A percentile compares a stretch with the other conserved stretches of the same genome.
phyloP scores from a whole-genome alignment of 2,329 filamentous ascomycete species.

The Aspergillus novoparasiticus region DNA sequence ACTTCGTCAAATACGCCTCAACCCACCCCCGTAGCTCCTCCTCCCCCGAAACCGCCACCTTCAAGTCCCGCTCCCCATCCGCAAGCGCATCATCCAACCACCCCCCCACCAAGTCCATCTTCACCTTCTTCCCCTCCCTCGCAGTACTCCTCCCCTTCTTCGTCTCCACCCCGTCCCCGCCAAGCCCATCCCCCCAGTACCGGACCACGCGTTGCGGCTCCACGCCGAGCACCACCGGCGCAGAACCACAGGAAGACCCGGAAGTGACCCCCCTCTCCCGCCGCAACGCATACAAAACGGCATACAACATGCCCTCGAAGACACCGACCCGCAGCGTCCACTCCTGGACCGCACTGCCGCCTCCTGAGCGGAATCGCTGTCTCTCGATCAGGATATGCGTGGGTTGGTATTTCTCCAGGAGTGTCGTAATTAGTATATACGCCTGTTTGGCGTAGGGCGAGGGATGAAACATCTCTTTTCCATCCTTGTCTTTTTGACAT shows the following conservation, averaged over 20 bases:
- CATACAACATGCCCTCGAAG: slow-evolving; percentile 80
- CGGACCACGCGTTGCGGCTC: slow-evolving; percentile 21
- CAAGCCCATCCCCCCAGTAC: slow-evolving; percentile 48
- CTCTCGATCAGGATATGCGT: slow-evolving; percentile 72
- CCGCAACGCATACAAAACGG: slow-evolving; percentile 62
- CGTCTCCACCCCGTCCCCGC: slow-evolving; percentile 2
- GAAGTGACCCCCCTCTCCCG: slow-evolving; percentile 29
- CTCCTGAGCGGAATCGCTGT: slow-evolving; percentile 66
- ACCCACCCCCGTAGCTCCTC: slow-evolving; percentile 25
- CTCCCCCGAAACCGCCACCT: slow-evolving; percentile 1
- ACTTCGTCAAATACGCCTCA: slow-evolving; percentile 34
- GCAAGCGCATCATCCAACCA: slow-evolving; percentile 41
- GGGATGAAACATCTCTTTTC: slow-evolving; percentile 51
- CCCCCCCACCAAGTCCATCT: slow-evolving; percentile 63
- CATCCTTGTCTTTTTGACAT: not conserved
- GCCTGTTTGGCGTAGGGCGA: slow-evolving; percentile 57
- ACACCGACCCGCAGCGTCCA: slow-evolving; percentile 84
- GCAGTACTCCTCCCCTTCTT: slow-evolving; percentile 19
- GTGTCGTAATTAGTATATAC: slow-evolving; percentile 55
- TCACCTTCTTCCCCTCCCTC: slow-evolving; percentile 51
- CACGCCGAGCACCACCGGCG: slow-evolving; percentile 15
- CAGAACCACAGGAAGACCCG: not conserved
- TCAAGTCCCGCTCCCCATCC: not conserved
- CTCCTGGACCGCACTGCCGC: slow-evolving; percentile 68
- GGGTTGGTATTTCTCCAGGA: slow-evolving; percentile 57